A percentile compares a stretch with the other conserved stretches of the same genome.
phyloP scores from a whole-genome alignment of 1,284 basidiomycete species.

The Sporisorium reilianum region DNA sequence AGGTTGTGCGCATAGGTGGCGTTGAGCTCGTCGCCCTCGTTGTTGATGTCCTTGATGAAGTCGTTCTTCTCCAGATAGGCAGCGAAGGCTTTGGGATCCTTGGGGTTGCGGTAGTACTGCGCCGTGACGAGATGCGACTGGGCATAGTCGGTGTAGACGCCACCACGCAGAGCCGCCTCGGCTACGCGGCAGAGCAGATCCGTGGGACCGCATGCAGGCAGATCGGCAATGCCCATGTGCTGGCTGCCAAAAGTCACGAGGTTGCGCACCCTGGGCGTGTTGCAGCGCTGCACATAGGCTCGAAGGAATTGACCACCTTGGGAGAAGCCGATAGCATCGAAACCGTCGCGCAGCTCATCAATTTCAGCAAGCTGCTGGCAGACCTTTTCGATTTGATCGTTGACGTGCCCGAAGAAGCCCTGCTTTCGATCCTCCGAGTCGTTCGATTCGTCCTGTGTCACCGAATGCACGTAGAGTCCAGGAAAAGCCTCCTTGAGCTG shows the following conservation, averaged over 20 bases:
- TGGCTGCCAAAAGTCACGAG: conserved; percentile 79
- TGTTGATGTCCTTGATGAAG: conserved; percentile 71
- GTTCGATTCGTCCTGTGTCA: conserved; percentile 76
- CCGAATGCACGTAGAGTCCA: conserved; percentile 86
- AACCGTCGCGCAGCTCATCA: conserved; percentile 78
- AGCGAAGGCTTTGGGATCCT: conserved; percentile 73
- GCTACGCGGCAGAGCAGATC: conserved; percentile 75
- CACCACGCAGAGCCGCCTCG: conserved; percentile 77
- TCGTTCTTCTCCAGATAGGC: conserved; percentile 78
- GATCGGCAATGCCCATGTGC: conserved; percentile 78
- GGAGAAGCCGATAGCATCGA: conserved; percentile 66
- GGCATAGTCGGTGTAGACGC: conserved; percentile 77
- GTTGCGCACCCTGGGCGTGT: conserved; percentile 70
- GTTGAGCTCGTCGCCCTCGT: conserved; percentile 57
- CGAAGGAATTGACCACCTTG: conserved; percentile 84
- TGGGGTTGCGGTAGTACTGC: conserved; percentile 91
- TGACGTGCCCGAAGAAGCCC: conserved; percentile 81
- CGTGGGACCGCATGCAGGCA: conserved; percentile 78
- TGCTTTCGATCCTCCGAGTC: conserved; percentile 80
- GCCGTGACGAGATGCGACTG: conserved; percentile 74
- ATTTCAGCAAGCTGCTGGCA: conserved; percentile 78
- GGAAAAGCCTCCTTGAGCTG: conserved; percentile 80
- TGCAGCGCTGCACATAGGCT: conserved; percentile 87
- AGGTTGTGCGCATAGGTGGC: conserved; percentile 62
- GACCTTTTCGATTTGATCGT: conserved; percentile 78